Percentiles rank a stretch among this genome's conserved stretches.
phyloP scores from a whole-genome alignment of 2,329 filamentous ascomycete species.

The Talaromyces rugulosus region DNA sequence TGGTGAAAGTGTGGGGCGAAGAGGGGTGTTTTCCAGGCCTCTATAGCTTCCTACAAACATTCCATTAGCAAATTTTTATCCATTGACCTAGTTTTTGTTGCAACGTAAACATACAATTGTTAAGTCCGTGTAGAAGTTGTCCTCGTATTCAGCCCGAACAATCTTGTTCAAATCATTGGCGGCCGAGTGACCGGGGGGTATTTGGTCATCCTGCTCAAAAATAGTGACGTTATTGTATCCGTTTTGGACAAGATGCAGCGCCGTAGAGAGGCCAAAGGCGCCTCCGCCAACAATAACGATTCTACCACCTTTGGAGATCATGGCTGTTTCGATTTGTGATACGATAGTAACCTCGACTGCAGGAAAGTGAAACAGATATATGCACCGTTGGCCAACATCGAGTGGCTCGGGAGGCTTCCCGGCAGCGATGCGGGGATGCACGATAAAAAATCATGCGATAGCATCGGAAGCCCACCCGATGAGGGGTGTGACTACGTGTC shows the following conservation, averaged over 20 bases:
- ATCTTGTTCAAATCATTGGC: constrained; percentile 62
- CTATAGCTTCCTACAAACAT: constrained; percentile 45
- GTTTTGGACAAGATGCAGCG: constrained; percentile 39
- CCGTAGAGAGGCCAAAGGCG: constrained; percentile 29
- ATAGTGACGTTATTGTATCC: constrained; percentile 48
- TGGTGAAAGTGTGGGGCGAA: constrained; percentile 53
- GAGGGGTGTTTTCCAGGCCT: constrained; percentile 51
- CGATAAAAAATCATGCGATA: not conserved
- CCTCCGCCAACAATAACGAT: constrained; percentile 27
- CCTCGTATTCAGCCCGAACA: constrained; percentile 56
- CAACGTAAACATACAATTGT: constrained; percentile 22
- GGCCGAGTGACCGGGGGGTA: constrained; percentile 50
- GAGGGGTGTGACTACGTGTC: not conserved
- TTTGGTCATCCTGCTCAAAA: constrained; percentile 42
- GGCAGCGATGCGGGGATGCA: not conserved
- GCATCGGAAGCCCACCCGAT: not conserved
- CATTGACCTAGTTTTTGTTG: not conserved
- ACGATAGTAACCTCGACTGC: not conserved
- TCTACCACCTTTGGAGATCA: constrained; percentile 2
- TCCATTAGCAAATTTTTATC: not conserved
- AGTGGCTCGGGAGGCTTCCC: not conserved
- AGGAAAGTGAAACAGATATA: not conserved
- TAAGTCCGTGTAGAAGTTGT: constrained; percentile 53
- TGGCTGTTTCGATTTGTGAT: not conserved
- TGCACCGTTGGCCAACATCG: not conserved